A percentile compares a stretch with the other conserved stretches of the same genome.
Conservation (phyloP, 2,329 filamentous ascomycete species). For the Ustilaginoidea virens region DNA sequence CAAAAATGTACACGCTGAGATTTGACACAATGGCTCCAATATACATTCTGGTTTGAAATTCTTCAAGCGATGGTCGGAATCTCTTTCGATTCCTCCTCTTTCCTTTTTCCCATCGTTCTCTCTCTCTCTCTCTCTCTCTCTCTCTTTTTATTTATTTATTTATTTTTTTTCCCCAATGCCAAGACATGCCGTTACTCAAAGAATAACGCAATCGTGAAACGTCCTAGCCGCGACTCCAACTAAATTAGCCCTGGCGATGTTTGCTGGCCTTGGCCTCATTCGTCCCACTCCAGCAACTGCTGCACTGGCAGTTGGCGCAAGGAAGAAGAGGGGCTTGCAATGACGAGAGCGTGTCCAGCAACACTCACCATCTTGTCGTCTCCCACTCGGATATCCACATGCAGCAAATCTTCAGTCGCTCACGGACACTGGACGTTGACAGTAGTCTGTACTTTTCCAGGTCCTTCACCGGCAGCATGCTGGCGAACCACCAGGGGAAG, state of each 20-base stretch:
- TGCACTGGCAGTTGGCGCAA: too few relatives aligned
- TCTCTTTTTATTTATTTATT: too few relatives aligned
- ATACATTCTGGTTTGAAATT: too few relatives aligned
- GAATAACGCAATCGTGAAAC: slow-evolving; percentile 15
- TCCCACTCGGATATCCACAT: slow-evolving; percentile 64
- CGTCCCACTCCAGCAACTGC: too few relatives aligned
- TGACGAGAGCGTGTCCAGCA: not conserved
- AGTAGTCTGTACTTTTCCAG: slow-evolving; percentile 67
- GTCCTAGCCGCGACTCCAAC: slow-evolving; percentile 14
- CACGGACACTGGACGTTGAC: slow-evolving; percentile 57
- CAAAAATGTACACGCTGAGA: too few relatives aligned
- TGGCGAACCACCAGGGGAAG: slow-evolving; percentile 87
- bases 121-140: too few relatives aligned
- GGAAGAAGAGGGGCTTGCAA: not conserved
- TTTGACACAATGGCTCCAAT: too few relatives aligned
- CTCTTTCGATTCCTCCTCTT: too few relatives aligned
- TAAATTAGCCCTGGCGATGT: slow-evolving; percentile 11
- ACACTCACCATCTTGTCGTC: slow-evolving; percentile 51
- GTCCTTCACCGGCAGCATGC: slow-evolving; percentile 61
- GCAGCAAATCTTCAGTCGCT: slow-evolving; percentile 70
- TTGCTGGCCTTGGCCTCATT: not conserved
- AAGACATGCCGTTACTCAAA: slow-evolving; percentile 10
- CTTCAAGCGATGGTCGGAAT: too few relatives aligned
- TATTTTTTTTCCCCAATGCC: too few relatives aligned
- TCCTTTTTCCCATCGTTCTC: too few relatives aligned